Base-by-base conservation (phyloP, 345 rosid genomes). In the Populus alba region DNA sequence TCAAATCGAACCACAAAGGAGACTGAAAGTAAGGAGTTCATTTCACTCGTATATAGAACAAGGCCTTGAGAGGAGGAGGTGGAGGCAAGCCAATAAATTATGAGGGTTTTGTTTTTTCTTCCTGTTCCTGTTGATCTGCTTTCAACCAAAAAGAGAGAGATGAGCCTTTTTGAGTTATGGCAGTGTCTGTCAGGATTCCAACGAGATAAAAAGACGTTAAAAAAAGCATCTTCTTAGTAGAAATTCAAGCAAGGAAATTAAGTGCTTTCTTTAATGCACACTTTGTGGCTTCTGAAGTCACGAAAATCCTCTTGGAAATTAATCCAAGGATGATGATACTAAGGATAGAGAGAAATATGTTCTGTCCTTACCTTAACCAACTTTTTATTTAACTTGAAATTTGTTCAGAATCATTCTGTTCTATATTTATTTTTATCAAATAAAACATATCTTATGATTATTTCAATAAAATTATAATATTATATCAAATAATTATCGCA, bases 1-100 rank as follows among this genome's bases (percentile, higher is more conserved):
- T 65, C 29, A 71, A 86, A 86, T 88, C 91, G 87, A 74, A 84
- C 89, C 51, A 84, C 87, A 43, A 88, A 87, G 59, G 81, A 82
- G 41, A 90, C 43, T 23, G 88, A 51, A 51, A 84, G 80, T 57
- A 79, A 77, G 81, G 78, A 85, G 55, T 85, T 83, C 83, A 85
- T 87, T 38, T 74, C 79, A 41, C 73, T 74, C 78, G 51, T 69
- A 71, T 70, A 61, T 29, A 41, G 65, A 65, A 35, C 39, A 55
- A 70, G 77, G n/a, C 35, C 67, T 74, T 70, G 33, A 29, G 17
- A 65, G 70, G 31, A 51, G 7, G 55, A 61, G 5, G 16, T 20
- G 39, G 15, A 22, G 15, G 38, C n/a, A n/a, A 17, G 51, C 6
- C 37, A 66, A 18, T 43, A 47, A 29, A n/a, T 75, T 63, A 22